Conservation (phyloP, 192 early-diverging fungal species). For the Podila epigama region DNA sequence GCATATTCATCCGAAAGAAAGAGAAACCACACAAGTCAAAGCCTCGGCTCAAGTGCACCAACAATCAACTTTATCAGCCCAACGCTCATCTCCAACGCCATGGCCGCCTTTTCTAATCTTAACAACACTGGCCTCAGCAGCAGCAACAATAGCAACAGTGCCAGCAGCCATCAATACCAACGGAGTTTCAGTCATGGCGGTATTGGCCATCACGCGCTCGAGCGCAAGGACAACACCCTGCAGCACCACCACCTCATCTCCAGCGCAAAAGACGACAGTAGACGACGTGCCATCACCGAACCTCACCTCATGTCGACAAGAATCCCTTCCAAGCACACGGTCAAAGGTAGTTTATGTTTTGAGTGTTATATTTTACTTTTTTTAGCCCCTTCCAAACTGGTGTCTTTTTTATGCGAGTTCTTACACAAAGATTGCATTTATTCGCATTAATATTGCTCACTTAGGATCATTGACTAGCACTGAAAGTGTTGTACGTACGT, state of each 20-base stretch:
- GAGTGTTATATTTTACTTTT: too few species aligned
- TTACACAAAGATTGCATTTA: too few species aligned
- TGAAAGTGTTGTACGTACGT: neutral
- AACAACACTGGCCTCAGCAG: neutral
- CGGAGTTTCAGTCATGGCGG: neutral
- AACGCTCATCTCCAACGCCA: slow-evolving; percentile 26
- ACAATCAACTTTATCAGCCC: slow-evolving; percentile 30
- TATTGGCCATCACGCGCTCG: neutral
- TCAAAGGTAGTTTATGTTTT: slow-evolving; percentile 10
- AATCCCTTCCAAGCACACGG: neutral
- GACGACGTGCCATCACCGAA: slow-evolving; percentile 37
- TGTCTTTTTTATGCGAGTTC: neutral
- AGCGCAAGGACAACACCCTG: slow-evolving; percentile 2
- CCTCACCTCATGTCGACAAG: slow-evolving; percentile 9
- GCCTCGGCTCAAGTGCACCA: neutral
- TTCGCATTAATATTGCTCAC: neutral
- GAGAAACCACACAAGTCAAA: slow-evolving; percentile 21
- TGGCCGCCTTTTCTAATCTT: slow-evolving; percentile 20
- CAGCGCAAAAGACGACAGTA: slow-evolving; percentile 15
- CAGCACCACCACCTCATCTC: slow-evolving; percentile 6
- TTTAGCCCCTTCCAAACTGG: too few species aligned
- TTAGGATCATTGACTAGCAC: neutral
- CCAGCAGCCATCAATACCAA: neutral
- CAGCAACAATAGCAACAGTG: neutral
- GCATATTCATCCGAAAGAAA: slow-evolving; percentile 24